Evolutionary conservation across 2,329 filamentous ascomycete species (phyloP).

Genomic region (Clonostachys chloroleuca): DNA sequence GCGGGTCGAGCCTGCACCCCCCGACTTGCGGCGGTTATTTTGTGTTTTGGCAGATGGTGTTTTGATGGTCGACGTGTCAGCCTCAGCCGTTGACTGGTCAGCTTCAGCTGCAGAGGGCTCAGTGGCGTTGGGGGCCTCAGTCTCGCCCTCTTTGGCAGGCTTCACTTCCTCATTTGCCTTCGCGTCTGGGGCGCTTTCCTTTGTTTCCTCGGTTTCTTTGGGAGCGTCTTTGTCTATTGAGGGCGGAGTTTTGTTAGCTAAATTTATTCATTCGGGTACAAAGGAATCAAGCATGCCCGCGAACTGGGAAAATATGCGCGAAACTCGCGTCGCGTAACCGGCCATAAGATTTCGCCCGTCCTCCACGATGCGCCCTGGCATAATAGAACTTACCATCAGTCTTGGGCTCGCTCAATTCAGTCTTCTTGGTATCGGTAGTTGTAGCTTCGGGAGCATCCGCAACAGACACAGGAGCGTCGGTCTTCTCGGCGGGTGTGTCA

Average conservation of each 20-base stretch:
- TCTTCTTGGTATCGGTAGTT: constrained; percentile 5
- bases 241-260: neutral
- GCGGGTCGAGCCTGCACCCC: constrained; percentile 59
- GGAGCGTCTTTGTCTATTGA: constrained; percentile 5
- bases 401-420: constrained; percentile 14
- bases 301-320: constrained; percentile 5
- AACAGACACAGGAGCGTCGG: constrained; percentile 19
- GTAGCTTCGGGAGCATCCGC: neutral
- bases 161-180: constrained; percentile 15
- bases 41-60: constrained; percentile 27
- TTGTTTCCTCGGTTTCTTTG: constrained; percentile 13
- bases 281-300: neutral
- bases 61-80: constrained; percentile 19
- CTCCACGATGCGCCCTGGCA: neutral
- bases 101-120: constrained; percentile 12
- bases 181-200: constrained; percentile 18
- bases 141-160: constrained; percentile 30
- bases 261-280: neutral
- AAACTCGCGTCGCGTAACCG: constrained; percentile 16
- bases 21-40: constrained; percentile 69
- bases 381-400: constrained; percentile 18
- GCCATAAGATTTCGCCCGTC: neutral
- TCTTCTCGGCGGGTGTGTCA: constrained; percentile 28
- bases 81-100: neutral
- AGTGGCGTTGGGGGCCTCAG: constrained; percentile 37